phyloP scores from a whole-genome alignment of 2,329 filamentous ascomycete species.

The Botryotinia convoluta region DNA sequence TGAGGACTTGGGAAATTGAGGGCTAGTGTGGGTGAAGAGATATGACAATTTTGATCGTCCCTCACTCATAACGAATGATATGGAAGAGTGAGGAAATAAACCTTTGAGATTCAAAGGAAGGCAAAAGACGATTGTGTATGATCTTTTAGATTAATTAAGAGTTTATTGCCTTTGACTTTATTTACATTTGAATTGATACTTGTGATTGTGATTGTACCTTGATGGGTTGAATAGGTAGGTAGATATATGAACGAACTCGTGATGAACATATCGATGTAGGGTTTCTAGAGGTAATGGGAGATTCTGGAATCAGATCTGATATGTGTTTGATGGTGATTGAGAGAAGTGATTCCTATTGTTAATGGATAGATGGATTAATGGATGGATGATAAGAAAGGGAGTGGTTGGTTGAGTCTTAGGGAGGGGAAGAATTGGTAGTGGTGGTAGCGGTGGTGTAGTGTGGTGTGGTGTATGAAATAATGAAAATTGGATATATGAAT shows the following conservation, averaged over 20 bases:
- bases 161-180: slow-evolving; percentile 1
- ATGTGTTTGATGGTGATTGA: background rate
- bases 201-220: background rate
- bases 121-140: background rate
- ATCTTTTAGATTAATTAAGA: slow-evolving; percentile 15
- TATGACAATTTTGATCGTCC: background rate
- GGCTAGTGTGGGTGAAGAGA: background rate
- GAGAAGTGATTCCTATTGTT: too few species aligned
- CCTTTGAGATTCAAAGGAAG: background rate
- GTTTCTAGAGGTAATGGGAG: background rate
- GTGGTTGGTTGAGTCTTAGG: too few species aligned
- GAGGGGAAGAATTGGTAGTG: too few species aligned
- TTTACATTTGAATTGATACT: background rate
- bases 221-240: background rate
- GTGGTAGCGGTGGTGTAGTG: too few species aligned
- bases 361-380: too few species aligned
- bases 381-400: too few species aligned
- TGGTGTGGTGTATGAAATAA: too few species aligned
- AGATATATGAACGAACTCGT: background rate
- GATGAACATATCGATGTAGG: background rate
- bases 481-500: too few species aligned
- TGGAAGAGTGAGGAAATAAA: background rate
- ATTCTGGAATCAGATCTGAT: background rate
- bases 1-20: background rate
- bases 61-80: background rate